These are phyloP conservation scores for Mucor plumbeus DNA, from an alignment of 371 early-diverging fungal species.

Conservation along the genomic window DNA sequence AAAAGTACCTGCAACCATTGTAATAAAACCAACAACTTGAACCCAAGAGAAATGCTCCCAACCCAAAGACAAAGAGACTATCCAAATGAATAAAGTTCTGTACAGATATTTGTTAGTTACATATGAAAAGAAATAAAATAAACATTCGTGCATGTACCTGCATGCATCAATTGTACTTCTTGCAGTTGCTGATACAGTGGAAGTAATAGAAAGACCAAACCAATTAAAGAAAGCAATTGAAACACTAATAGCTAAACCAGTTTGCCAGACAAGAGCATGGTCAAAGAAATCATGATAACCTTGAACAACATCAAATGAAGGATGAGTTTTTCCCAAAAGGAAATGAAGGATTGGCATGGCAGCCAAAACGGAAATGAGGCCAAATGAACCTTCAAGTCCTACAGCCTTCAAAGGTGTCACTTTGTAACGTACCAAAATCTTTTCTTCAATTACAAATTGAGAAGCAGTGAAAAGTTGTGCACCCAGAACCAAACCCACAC, in stretches of 20 bases:
- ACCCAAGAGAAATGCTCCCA: conserved; percentile 94
- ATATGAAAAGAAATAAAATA: not conserved
- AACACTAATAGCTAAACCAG: conserved; percentile 81
- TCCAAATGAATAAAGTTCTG: conserved; percentile 95
- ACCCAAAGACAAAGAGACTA: conserved; percentile 83
- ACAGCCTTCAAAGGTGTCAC: conserved; percentile 89
- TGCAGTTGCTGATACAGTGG: conserved; percentile 83
- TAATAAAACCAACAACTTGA: conserved; percentile 85
- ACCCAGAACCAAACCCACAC: conserved; percentile 82
- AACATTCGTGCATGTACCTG: conserved; percentile 45
- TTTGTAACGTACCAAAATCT: conserved; percentile 79
- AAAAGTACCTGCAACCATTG: conserved; percentile 91
- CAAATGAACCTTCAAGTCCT: conserved; percentile 93
- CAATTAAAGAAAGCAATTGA: conserved; percentile 95
- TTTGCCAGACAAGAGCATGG: conserved; percentile 70
- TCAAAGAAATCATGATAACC: conserved; percentile 79
- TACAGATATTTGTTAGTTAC: not conserved
- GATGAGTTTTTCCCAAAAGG: conserved; percentile 63
- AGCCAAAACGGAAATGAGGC: conserved; percentile 71
- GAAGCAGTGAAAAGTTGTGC: conserved; percentile 93
- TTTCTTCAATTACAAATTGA: conserved; percentile 96
- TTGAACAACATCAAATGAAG: conserved; percentile 78
- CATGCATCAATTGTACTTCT: conserved; percentile 95
- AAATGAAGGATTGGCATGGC: conserved; percentile 82
- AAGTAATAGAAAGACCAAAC: conserved; percentile 92